Percentiles rank a stretch among this genome's conserved stretches.
Evolutionary conservation across 371 early-diverging fungal genomes (phyloP).

Genomic region (Mucor racemosus): DNA sequence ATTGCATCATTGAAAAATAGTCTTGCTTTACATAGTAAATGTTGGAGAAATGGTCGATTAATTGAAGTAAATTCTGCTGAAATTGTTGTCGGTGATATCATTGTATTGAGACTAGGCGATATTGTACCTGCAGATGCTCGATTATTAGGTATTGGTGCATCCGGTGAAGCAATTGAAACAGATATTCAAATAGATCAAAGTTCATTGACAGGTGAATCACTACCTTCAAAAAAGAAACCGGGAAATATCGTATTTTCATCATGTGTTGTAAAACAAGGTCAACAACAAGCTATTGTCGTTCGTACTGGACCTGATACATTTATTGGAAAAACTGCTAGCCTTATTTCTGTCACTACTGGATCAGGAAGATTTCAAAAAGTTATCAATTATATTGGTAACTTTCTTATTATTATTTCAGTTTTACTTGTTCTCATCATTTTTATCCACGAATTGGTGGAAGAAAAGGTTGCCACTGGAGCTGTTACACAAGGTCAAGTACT

Average conservation of each 20-base stretch:
- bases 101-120: constrained; percentile 90
- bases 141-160: constrained; percentile 81
- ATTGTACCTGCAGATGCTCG: constrained; percentile 93
- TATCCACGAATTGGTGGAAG: constrained; percentile 61
- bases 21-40: constrained; percentile 80
- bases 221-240: constrained; percentile 81
- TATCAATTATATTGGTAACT: constrained; percentile 83
- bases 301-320: constrained; percentile 90
- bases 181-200: constrained; percentile 92
- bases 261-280: constrained; percentile 85
- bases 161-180: constrained; percentile 75
- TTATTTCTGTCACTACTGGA: constrained; percentile 85
- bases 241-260: constrained; percentile 84
- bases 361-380: constrained; percentile 89
- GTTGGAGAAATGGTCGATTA: constrained; percentile 78
- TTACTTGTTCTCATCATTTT: constrained; percentile 82
- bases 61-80: constrained; percentile 77
- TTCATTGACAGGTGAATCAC: constrained; percentile 92
- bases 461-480: constrained; percentile 19
- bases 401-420: constrained; percentile 74
- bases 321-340: constrained; percentile 90
- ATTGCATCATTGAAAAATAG: constrained; percentile 88
- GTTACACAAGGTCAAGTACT: constrained; percentile 56
- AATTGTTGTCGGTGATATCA: constrained; percentile 88
- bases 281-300: constrained; percentile 83